Evolutionary conservation across 176 grass and related monocot genomes (phyloP).

Genomic region (Lolium rigidum): DNA sequence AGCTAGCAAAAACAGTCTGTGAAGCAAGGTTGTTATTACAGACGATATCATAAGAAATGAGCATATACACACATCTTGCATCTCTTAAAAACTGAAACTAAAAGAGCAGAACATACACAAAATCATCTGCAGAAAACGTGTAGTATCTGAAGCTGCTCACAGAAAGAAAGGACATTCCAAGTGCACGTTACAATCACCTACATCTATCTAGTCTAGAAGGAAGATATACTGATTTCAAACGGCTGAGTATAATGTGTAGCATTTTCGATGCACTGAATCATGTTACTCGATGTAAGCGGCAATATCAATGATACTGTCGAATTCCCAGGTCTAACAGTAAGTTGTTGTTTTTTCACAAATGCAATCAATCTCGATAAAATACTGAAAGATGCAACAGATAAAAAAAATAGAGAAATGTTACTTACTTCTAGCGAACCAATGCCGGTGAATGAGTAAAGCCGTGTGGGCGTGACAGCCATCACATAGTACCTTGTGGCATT

Average conservation of each 20-base stretch:
- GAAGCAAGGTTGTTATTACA: conserved; percentile 21
- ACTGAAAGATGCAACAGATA: not conserved
- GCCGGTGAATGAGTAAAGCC: conserved; percentile 96
- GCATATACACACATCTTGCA: conserved; percentile 2
- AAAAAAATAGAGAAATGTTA: conserved; percentile 29
- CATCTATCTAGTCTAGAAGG: not conserved
- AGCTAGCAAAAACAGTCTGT: conserved; percentile 93
- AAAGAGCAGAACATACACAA: conserved; percentile 12
- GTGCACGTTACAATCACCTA: not conserved
- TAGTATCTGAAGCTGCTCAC: not conserved
- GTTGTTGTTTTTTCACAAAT: conserved; percentile 12
- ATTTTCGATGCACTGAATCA: not conserved
- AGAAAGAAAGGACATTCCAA: not conserved
- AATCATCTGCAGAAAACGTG: conserved; percentile 10
- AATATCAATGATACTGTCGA: not conserved
- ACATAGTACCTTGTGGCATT: conserved; percentile 82
- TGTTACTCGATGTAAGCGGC: conserved; percentile 13
- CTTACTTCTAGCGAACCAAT: conserved; percentile 94
- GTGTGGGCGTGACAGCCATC: conserved; percentile 87
- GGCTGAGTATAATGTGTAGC: not conserved
- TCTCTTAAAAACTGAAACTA: not conserved
- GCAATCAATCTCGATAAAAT: not conserved
- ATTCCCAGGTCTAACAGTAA: not conserved
- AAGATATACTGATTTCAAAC: conserved; percentile 18
- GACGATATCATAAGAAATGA: conserved; percentile 27